A percentile compares a stretch with the other conserved stretches of the same genome.
phyloP scores from a whole-genome alignment of 768 basidiomycete species.

The Boletus tylopilopsis region DNA sequence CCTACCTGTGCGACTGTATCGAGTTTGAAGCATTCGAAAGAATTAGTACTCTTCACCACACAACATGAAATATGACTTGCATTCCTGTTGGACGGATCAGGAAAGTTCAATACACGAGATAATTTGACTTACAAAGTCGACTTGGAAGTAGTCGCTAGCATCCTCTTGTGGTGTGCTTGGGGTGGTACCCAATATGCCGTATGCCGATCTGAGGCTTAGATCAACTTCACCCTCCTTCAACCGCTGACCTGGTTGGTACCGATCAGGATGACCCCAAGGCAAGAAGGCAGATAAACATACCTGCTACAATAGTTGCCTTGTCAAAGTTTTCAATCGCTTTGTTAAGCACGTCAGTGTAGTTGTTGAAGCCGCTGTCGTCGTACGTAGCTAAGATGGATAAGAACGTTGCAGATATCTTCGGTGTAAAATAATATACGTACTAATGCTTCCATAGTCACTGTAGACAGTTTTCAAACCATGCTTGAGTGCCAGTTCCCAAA shows the following conservation, averaged over 20 bases:
- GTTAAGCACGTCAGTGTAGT: slow-evolving; percentile 45
- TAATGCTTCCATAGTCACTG: slow-evolving; percentile 43
- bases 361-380: slow-evolving; percentile 45
- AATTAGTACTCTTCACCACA: slow-evolving; percentile 1
- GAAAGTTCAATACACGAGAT: background rate
- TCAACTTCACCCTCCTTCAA: slow-evolving; percentile 40
- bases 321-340: slow-evolving; percentile 38
- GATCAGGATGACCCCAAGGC: slow-evolving; percentile 43
- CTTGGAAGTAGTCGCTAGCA: slow-evolving; percentile 56
- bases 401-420: background rate
- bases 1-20: slow-evolving; percentile 27
- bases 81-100: slow-evolving; percentile 23
- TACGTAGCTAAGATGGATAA: slow-evolving; percentile 42
- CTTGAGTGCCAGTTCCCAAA: slow-evolving; percentile 53
- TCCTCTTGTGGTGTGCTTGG: slow-evolving; percentile 42
- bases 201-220: slow-evolving; percentile 49
- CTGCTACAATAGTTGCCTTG: slow-evolving; percentile 41
- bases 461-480: slow-evolving; percentile 44
- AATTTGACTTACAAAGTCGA: slow-evolving; percentile 30
- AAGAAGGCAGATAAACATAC: slow-evolving; percentile 31
- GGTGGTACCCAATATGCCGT: slow-evolving; percentile 45
- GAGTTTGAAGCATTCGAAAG: background rate
- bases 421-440: slow-evolving; percentile 31
- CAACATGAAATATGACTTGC: slow-evolving; percentile 11
- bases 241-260: slow-evolving; percentile 4